Evolutionary conservation across 441 rosid genomes (phyloP).

Genomic region (Croton laevigatus): DNA sequence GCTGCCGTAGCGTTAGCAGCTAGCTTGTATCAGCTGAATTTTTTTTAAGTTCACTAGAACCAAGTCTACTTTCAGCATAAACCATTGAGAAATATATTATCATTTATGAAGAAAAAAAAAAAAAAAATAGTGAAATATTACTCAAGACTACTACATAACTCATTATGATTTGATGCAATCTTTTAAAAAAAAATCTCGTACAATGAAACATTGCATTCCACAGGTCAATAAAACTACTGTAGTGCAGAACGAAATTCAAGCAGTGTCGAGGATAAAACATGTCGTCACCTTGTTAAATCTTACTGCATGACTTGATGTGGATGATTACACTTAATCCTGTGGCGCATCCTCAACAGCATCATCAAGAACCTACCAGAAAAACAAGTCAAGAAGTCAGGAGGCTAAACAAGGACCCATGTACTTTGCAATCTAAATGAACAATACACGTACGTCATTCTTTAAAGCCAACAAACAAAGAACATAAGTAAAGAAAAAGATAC

Average conservation of each 20-base stretch:
- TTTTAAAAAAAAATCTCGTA: background rate
- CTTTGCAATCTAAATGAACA: background rate
- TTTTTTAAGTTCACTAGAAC: background rate
- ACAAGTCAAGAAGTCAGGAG: background rate
- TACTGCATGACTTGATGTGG: slow-evolving; percentile 28
- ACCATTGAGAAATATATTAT: background rate
- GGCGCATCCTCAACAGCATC: slow-evolving; percentile 19
- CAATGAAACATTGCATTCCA: background rate
- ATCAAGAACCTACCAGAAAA: slow-evolving; percentile 17
- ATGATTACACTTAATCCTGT: slow-evolving; percentile 16
- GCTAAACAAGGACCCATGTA: background rate
- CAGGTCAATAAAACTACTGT: background rate
- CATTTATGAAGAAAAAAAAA: background rate
- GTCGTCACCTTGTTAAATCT: slow-evolving; percentile 10
- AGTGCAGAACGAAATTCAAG: background rate
- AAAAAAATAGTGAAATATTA: background rate
- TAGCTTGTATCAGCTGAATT: background rate
- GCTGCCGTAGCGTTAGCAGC: no score
- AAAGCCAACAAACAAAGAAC: no score
- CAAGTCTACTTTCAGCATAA: background rate
- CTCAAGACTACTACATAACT: background rate
- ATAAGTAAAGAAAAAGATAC: background rate
- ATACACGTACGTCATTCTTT: background rate
- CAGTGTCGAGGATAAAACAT: no score
- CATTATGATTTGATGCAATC: background rate